Evolutionary conservation across 306 rosid species (phyloP).

Genomic region (Rubus parviflorus): DNA sequence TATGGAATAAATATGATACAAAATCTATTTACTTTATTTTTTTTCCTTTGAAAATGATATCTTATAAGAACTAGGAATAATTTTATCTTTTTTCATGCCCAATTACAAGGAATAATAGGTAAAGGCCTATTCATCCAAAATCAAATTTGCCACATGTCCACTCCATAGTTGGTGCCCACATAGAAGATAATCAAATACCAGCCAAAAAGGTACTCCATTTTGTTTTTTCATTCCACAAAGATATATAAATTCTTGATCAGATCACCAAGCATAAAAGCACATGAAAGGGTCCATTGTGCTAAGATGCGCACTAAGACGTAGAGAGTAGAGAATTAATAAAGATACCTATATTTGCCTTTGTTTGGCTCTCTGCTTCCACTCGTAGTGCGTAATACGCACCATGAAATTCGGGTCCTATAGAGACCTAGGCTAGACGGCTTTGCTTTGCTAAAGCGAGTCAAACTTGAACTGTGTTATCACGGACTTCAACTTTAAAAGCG

Average conservation of each 20-base stretch:
- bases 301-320: conserved; percentile 13
- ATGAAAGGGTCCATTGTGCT: neutral
- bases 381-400: conserved; percentile 24
- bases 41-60: neutral
- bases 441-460: conserved; percentile 13
- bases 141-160: neutral
- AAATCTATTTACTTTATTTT: neutral
- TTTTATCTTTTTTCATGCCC: too few species aligned
- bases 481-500: neutral
- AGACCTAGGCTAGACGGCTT: too few species aligned
- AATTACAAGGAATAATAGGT: neutral
- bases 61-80: neutral
- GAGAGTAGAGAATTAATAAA: too few species aligned
- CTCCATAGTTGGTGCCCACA: neutral
- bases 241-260: neutral
- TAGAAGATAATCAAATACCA: neutral
- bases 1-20: neutral
- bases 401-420: too few species aligned
- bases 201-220: neutral
- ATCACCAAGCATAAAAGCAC: neutral
- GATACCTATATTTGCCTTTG: neutral
- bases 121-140: neutral
- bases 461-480: conserved; percentile 2
- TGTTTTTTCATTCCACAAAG: neutral
- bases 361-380: neutral